Conservation (phyloP, 805 yeast genomes). For the Ogataea kodamae region DNA sequence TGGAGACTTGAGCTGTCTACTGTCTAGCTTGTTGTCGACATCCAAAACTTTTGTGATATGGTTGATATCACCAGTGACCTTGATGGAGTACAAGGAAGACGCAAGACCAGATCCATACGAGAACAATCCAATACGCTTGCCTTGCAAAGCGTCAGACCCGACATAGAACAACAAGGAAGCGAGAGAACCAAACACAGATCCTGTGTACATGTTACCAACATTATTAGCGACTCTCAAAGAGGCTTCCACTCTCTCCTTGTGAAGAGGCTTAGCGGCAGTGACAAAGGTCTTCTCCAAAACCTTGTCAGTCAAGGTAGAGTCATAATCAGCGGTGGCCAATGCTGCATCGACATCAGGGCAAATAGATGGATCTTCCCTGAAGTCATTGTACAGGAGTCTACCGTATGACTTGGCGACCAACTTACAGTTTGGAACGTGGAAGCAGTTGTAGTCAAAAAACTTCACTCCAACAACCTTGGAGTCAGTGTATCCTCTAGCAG, state of each 20-base stretch:
- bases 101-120: slow-evolving; percentile 99
- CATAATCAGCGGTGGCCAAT: slow-evolving; percentile 59
- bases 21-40: slow-evolving; percentile 61
- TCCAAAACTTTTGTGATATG: slow-evolving; percentile 61
- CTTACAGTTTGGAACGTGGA: slow-evolving; percentile 98
- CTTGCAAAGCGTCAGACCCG: slow-evolving; percentile 69
- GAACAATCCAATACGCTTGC: slow-evolving; percentile 85
- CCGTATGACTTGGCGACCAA: slow-evolving; percentile 90
- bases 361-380: slow-evolving; percentile 60
- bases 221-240: slow-evolving; percentile 87
- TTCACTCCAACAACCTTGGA: slow-evolving; percentile 61
- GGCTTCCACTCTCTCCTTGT: slow-evolving; percentile 69
- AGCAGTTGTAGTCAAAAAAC: slow-evolving; percentile 85
- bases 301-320: slow-evolving; percentile 75
- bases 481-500: slow-evolving; percentile 44
- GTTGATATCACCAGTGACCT: slow-evolving; percentile 77
- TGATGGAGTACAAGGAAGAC: slow-evolving; percentile 76
- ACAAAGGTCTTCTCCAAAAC: slow-evolving; percentile 81
- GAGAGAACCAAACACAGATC: slow-evolving; percentile 83
- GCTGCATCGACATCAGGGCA: slow-evolving; percentile 55
- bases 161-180: slow-evolving; percentile 76
- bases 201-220: slow-evolving; percentile 98
- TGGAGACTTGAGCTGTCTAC: slow-evolving; percentile 69
- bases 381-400: slow-evolving; percentile 87
- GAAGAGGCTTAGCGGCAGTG: slow-evolving; percentile 64